A percentile compares a stretch with the other conserved stretches of the same genome.
Conservation (phyloP, 331 rosid genomes). For the Rhamnella rubrinervis region DNA sequence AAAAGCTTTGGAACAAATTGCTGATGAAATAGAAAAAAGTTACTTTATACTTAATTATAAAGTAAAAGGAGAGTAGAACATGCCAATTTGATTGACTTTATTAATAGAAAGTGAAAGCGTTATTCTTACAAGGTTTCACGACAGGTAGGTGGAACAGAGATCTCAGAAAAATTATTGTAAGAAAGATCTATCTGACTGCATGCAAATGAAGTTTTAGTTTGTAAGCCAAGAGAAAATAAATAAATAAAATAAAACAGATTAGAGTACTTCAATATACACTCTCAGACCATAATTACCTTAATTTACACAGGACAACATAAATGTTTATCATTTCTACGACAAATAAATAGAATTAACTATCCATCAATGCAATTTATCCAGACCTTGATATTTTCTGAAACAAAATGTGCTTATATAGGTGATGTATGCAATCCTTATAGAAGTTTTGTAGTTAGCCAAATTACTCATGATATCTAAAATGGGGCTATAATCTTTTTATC, state of each 20-base stretch:
- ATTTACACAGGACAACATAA: too few relatives aligned
- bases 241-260: too few relatives aligned
- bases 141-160: constrained; percentile 16
- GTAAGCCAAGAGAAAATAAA: background rate
- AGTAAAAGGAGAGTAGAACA: background rate
- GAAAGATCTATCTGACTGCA: constrained; percentile 29
- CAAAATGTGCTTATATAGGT: too few relatives aligned
- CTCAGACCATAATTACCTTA: too few relatives aligned
- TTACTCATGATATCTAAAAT: too few relatives aligned
- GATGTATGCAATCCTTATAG: too few relatives aligned
- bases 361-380: background rate
- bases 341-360: too few relatives aligned
- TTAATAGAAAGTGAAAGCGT: background rate
- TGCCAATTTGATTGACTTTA: background rate
- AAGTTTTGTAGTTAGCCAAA: too few relatives aligned
- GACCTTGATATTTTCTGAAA: background rate
- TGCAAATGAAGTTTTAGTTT: background rate
- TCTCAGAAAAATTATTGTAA: constrained; percentile 21
- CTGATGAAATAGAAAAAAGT: constrained; percentile 9
- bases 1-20: constrained; percentile 27
- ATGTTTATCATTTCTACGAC: too few relatives aligned
- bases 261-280: too few relatives aligned
- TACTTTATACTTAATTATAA: background rate
- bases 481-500: too few relatives aligned
- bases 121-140: constrained; percentile 18